phyloP scores from a whole-genome alignment of 768 basidiomycete species.

The Lactarius sanguifluus region DNA sequence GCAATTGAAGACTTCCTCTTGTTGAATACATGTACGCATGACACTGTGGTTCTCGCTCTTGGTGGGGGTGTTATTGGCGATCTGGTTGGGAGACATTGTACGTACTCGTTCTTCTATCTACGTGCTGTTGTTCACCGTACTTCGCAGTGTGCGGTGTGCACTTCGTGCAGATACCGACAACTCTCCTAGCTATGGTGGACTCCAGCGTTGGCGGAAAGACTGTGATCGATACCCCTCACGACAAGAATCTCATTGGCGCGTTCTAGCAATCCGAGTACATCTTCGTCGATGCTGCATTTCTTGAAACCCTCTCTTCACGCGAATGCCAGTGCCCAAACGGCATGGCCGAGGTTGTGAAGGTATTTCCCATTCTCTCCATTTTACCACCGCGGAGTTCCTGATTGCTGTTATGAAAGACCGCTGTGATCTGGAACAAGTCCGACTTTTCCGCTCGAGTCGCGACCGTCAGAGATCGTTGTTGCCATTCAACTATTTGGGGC shows the following conservation, averaged over 20 bases:
- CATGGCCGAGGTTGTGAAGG: conserved; percentile 98
- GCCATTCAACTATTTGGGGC: conserved; percentile 73
- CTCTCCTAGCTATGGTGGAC: conserved; percentile 97
- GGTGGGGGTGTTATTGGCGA: conserved; percentile 99
- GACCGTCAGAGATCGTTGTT: conserved; percentile 78
- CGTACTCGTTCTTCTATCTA: conserved; percentile 37
- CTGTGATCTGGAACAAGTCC: conserved; percentile 95
- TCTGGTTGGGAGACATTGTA: conserved; percentile 96
- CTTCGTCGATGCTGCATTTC: conserved; percentile 95
- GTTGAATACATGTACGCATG: conserved; percentile 83
- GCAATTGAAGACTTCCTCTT: conserved; percentile 92
- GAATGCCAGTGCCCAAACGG: conserved; percentile 99
- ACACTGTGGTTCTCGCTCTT: conserved; percentile 89
- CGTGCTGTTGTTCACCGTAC: conserved; percentile 1
- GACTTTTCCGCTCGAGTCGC: conserved; percentile 89
- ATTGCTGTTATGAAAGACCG: conserved; percentile 59
- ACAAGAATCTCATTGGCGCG: conserved; percentile 97
- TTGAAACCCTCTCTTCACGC: conserved; percentile 86
- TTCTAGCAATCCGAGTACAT: conserved; percentile 98
- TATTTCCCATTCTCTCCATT: conserved; percentile 35
- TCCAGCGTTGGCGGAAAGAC: conserved; percentile 98
- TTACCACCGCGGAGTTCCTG: background rate
- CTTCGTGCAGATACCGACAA: conserved; percentile 95
- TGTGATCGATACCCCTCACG: conserved; percentile 97
- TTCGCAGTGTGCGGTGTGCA: conserved; percentile 87